These are phyloP conservation scores for Penicillium sclerotiorum DNA, from an alignment of 2,329 filamentous ascomycete genomes.

Conservation along the genomic window DNA sequence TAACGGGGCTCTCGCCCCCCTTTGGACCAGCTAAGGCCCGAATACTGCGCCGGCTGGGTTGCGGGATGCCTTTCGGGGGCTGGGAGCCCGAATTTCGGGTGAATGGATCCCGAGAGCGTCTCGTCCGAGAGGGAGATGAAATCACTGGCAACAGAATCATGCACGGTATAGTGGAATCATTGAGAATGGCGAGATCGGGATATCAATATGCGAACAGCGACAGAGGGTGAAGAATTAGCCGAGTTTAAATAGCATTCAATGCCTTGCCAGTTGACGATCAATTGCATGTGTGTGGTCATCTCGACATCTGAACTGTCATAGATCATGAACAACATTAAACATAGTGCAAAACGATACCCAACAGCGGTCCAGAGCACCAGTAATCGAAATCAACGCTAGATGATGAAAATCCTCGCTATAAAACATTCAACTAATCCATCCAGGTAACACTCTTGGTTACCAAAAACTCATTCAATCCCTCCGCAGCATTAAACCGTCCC, in stretches of 20 bases:
- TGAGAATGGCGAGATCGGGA: background rate
- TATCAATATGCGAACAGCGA: conserved; percentile 1
- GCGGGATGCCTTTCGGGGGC: background rate
- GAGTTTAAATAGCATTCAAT: no score
- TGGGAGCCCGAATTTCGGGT: conserved; percentile 9
- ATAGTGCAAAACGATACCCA: no score
- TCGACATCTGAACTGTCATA: no score
- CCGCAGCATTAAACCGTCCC: conserved; percentile 58
- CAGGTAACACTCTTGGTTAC: conserved; percentile 66
- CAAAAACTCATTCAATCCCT: conserved; percentile 63
- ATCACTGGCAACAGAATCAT: background rate
- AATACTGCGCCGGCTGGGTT: background rate
- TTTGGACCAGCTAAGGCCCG: background rate
- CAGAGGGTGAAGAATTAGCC: no score
- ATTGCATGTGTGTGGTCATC: no score
- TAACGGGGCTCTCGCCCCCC: background rate
- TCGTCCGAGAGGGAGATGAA: conserved; percentile 10
- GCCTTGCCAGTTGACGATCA: no score
- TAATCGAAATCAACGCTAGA: no score
- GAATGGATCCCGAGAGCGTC: conserved; percentile 13
- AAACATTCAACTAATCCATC: conserved; percentile 36
- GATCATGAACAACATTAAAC: no score
- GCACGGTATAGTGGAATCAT: no score
- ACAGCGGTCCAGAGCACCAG: no score
- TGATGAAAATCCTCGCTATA: no score